Base-by-base conservation (phyloP, 352 stramenopile genomes). In the Phytophthora aleatoria region DNA sequence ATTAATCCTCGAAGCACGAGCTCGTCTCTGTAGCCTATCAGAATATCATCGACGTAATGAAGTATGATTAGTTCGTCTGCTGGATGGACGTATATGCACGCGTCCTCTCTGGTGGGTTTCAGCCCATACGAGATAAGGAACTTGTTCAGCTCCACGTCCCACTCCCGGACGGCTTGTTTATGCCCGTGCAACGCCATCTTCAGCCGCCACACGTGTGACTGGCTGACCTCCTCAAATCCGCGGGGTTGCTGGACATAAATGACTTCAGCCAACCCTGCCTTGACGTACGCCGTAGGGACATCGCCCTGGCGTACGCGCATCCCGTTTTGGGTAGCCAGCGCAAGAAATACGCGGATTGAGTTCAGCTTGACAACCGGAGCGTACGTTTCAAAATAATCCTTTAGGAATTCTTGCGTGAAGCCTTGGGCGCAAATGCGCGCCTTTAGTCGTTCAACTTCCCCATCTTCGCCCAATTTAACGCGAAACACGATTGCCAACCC, bases 361-460 rank as follows among this genome's bases (percentile, higher is more conserved):
- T 58, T 69, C 12, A 69, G 42, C 26, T 26, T 36, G n/a, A 38
- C 52, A 36, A 69, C 53, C 2, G 31, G 39, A 12, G 28, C 10
- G 5, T 20, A 50, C 2, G 24, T 33, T 35, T 33, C 26, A 20
- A 50, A 50, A 16, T 31, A 52, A 15, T 24, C 39, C 12, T 69
- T 69, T 0, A 64, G 5, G 9, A 58, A 69, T 36, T 24, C 44
- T 26, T 13, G 42, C 1, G 16, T 33, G 11, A 38, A 59, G 3
- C 62, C 55, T 43, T 70, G 36, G 11, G 42, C 55, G 28, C 62
- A 57, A 39, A 67, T 42, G 11, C 64, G 57, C 45, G 64, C 57
- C 35, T 71, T 67, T 42, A 71, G 36, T 20, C 56, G 50, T 6
- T 63, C 53, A n/a, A 65, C 11, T 47, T 44, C 5, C 0, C 55